phyloP scores from a whole-genome alignment of 1,284 basidiomycete species.

The Amylostereum areolatum region DNA sequence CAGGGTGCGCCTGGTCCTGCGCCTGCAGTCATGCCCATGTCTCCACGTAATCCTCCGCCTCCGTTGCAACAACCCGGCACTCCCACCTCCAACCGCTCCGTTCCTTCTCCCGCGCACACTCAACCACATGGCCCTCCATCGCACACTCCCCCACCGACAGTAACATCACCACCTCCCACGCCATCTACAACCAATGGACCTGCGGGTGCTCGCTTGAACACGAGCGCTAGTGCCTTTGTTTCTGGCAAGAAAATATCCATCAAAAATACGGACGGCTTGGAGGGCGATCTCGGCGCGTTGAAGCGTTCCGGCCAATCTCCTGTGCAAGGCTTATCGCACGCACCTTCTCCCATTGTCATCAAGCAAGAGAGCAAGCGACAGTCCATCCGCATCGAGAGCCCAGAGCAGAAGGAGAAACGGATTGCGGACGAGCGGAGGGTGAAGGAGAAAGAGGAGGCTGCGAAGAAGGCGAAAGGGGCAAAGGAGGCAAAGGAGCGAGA shows the following conservation, averaged over 20 bases:
- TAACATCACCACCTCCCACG: slow-evolving; percentile 66
- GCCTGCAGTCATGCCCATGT: slow-evolving; percentile 46
- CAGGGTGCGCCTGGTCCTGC: slow-evolving; percentile 33
- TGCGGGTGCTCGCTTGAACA: slow-evolving; percentile 59
- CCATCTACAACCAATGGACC: slow-evolving; percentile 46
- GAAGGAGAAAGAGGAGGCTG: slow-evolving; percentile 21
- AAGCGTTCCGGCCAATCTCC: slow-evolving; percentile 31
- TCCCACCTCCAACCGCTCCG: slow-evolving; percentile 54
- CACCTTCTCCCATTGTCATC: slow-evolving; percentile 3
- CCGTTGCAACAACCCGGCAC: slow-evolving; percentile 56
- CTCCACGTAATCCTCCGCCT: slow-evolving; percentile 57
- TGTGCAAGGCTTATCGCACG: no score
- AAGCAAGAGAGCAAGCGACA: slow-evolving; percentile 12
- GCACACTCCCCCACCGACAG: slow-evolving; percentile 39
- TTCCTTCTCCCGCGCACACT: slow-evolving; percentile 40
- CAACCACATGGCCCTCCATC: slow-evolving; percentile 46
- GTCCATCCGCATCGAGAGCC: slow-evolving; percentile 51
- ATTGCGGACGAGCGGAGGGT: slow-evolving; percentile 38
- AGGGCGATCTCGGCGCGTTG: slow-evolving; percentile 49
- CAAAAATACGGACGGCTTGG: slow-evolving; percentile 51
- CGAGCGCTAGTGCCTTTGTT: slow-evolving; percentile 57
- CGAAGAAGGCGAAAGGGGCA: slow-evolving; percentile 15
- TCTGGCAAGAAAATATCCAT: slow-evolving; percentile 47
- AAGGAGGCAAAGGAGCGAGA: slow-evolving; percentile 28
- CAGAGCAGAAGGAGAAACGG: slow-evolving; percentile 46